Percentiles rank a stretch among this genome's conserved stretches.
Evolutionary conservation across 2,329 filamentous ascomycete species (phyloP).

Genomic region (Xylaria arbuscula): DNA sequence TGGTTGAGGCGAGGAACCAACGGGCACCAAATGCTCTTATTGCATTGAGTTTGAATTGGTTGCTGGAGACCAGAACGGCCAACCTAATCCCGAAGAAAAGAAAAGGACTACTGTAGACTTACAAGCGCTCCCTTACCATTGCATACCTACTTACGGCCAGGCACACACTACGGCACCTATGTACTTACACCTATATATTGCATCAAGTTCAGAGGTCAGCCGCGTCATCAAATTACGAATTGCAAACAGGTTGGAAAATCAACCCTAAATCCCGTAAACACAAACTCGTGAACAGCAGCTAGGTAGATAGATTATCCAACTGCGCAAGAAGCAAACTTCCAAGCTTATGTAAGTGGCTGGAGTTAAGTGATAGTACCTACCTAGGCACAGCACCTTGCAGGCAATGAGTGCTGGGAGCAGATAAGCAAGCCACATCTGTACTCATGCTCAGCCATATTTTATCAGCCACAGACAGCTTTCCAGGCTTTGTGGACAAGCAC

Average conservation of each 20-base stretch:
- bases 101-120: too few species aligned
- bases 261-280: too few species aligned
- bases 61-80: too few species aligned
- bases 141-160: too few species aligned
- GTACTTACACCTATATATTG: too few species aligned
- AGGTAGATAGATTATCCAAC: too few species aligned
- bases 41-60: background rate
- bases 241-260: background rate
- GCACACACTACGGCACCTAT: background rate
- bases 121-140: too few species aligned
- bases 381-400: too few species aligned
- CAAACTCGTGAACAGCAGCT: too few species aligned
- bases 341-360: too few species aligned
- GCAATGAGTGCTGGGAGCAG: background rate
- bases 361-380: background rate
- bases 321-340: too few species aligned
- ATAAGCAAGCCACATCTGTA: conserved; percentile 1
- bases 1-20: background rate
- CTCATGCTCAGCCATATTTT: background rate
- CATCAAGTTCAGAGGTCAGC: background rate
- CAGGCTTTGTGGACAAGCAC: background rate
- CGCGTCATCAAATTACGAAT: conserved; percentile 1
- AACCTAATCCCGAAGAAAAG: too few species aligned
- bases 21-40: background rate
- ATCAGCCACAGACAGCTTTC: conserved; percentile 3